phyloP scores from a whole-genome alignment of 2,329 filamentous ascomycete genomes.

The Botrytis tulipae region DNA sequence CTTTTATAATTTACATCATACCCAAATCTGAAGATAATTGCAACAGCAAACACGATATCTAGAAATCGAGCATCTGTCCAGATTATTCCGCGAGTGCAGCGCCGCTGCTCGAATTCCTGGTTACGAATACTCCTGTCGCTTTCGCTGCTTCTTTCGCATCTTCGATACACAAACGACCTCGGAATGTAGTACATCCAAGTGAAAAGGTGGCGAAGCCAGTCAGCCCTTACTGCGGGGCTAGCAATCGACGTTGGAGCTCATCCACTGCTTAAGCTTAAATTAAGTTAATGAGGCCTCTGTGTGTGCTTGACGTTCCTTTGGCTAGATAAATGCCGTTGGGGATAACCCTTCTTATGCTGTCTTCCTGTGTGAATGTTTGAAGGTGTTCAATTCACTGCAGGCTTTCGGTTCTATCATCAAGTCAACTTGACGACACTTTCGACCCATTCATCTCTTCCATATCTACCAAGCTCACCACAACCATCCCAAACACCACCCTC shows the following conservation, averaged over 20 bases:
- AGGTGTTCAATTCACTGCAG: background rate
- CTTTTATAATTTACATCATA: background rate
- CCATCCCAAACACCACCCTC: background rate
- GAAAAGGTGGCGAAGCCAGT: background rate
- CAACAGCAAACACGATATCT: background rate
- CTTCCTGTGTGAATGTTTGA: too few species aligned
- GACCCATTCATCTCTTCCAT: too few species aligned
- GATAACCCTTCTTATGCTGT: background rate
- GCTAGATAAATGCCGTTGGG: too few species aligned
- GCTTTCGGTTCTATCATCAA: background rate
- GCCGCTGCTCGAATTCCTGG: too few species aligned
- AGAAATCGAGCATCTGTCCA: background rate
- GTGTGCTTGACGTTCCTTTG: background rate
- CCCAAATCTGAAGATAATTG: background rate
- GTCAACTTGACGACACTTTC: background rate
- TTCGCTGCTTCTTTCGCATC: background rate
- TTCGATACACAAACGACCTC: background rate
- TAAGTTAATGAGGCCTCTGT: background rate
- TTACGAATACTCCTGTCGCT: background rate
- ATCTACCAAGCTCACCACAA: background rate
- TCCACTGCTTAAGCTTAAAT: background rate
- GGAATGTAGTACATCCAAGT: background rate
- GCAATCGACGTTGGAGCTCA: background rate
- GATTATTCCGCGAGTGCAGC: background rate
- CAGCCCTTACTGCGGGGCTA: background rate